phyloP scores from a whole-genome alignment of 257 asterid genomes.

The Solanum lignicaule region DNA sequence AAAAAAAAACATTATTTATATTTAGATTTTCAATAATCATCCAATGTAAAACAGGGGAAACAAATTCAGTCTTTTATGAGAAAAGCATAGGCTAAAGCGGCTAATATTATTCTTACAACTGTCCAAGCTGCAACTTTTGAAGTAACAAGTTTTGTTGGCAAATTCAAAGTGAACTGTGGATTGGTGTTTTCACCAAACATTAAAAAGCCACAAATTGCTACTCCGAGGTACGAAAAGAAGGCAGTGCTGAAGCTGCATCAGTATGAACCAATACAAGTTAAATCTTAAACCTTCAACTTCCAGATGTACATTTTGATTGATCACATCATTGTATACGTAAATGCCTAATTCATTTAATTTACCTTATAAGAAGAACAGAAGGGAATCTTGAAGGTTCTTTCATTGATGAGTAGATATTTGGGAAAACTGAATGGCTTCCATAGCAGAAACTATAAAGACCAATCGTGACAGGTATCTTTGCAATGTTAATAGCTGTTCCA shows the following conservation, averaged over 20 bases:
- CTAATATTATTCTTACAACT: slow-evolving; percentile 40
- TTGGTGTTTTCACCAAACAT: slow-evolving; percentile 69
- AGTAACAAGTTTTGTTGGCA: slow-evolving; percentile 40
- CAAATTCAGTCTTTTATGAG: neutral
- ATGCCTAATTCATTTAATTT: neutral
- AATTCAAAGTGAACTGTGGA: slow-evolving; percentile 71
- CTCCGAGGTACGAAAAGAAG: slow-evolving; percentile 46
- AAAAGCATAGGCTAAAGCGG: neutral
- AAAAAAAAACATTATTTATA: neutral
- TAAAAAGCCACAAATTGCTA: slow-evolving; percentile 49
- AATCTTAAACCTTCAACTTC: neutral
- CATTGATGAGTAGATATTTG: slow-evolving; percentile 89
- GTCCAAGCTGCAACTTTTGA: slow-evolving; percentile 70
- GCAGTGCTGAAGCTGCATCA: slow-evolving; percentile 51
- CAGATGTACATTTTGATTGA: neutral
- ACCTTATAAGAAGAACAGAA: slow-evolving; percentile 68
- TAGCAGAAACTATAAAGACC: slow-evolving; percentile 89
- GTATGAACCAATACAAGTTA: neutral
- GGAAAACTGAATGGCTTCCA: slow-evolving; percentile 93
- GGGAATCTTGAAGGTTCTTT: slow-evolving; percentile 69
- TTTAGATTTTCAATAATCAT: neutral
- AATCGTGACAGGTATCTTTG: slow-evolving; percentile 54
- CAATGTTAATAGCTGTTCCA: slow-evolving; percentile 43
- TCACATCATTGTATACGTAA: neutral
- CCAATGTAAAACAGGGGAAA: neutral